Evolutionary conservation across 2,329 filamentous ascomycete species (phyloP).

Genomic region (Aspergillus tamarii): DNA sequence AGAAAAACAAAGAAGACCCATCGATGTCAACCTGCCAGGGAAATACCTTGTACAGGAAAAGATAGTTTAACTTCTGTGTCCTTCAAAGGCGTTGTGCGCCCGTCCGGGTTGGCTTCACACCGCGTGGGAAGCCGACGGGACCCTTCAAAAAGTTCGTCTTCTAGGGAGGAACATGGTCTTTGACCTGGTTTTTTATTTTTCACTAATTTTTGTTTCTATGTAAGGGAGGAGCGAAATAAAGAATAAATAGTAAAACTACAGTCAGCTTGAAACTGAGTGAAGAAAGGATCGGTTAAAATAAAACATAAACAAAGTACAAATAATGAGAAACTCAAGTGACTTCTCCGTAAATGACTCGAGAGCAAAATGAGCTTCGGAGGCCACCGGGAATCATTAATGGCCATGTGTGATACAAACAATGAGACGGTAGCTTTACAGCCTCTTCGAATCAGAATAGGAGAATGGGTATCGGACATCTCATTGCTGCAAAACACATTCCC

Average conservation of each 20-base stretch:
- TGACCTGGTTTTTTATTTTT: background rate
- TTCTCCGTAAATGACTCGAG: conserved; percentile 4
- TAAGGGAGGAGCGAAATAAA: background rate
- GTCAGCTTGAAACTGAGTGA: background rate
- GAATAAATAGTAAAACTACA: background rate
- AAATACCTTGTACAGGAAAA: background rate
- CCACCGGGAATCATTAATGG: background rate
- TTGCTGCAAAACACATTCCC: background rate
- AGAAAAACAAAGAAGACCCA: background rate
- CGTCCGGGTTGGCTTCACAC: conserved; percentile 19
- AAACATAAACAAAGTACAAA: background rate
- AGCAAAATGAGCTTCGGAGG: background rate
- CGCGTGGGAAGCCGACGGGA: conserved; percentile 7
- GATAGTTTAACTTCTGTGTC: background rate
- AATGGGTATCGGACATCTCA: background rate
- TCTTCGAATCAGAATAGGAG: conserved; percentile 16
- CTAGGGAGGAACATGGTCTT: background rate
- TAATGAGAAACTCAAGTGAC: background rate
- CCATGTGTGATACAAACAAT: conserved; percentile 14
- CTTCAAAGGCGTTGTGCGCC: conserved; percentile 4
- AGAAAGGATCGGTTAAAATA: background rate
- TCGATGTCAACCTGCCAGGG: background rate
- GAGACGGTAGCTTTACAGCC: conserved; percentile 2
- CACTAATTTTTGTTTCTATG: background rate
- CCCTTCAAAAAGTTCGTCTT: background rate